These are phyloP conservation scores for Lathyrus sativus DNA, from an alignment of 306 rosid species.

Conservation along the genomic window DNA sequence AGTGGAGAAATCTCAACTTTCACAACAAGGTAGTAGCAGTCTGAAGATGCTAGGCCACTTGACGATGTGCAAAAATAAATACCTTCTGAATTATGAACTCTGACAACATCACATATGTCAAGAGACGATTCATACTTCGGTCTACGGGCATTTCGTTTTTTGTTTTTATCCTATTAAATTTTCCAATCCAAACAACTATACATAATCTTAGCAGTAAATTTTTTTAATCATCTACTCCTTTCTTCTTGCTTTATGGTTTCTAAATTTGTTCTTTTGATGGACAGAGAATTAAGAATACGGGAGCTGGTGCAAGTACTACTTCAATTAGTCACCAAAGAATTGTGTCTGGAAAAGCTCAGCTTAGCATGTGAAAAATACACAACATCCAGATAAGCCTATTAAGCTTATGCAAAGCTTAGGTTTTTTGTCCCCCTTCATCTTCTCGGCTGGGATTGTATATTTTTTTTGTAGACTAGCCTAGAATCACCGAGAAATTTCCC, in stretches of 20 bases:
- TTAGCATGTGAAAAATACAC: slow-evolving; percentile 48
- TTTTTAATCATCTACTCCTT: slow-evolving; percentile 13
- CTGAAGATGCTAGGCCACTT: slow-evolving; percentile 22
- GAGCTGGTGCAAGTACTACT: slow-evolving; percentile 69
- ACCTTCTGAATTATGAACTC: slow-evolving; percentile 11
- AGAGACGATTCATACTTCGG: slow-evolving; percentile 14
- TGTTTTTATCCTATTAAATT: slow-evolving; percentile 6
- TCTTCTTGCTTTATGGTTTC: slow-evolving; percentile 12
- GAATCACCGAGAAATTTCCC: slow-evolving; percentile 37
- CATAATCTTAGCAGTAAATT: not conserved
- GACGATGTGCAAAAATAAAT: not conserved
- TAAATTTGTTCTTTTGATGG: slow-evolving; percentile 38
- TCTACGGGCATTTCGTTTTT: not conserved
- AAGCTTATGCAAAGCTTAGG: slow-evolving; percentile 32
- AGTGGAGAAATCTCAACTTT: slow-evolving; percentile 11
- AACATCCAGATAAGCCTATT: slow-evolving; percentile 38
- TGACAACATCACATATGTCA: not conserved
- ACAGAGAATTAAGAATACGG: slow-evolving; percentile 76
- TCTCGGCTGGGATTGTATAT: slow-evolving; percentile 40
- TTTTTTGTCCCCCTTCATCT: slow-evolving; percentile 15
- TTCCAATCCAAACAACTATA: slow-evolving; percentile 11
- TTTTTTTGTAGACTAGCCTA: slow-evolving; percentile 45
- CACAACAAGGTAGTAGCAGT: not conserved
- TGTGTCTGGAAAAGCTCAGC: slow-evolving; percentile 65
- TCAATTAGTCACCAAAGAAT: slow-evolving; percentile 59